phyloP scores from a whole-genome alignment of 306 rosid genomes.

The Carpinus fangiana region DNA sequence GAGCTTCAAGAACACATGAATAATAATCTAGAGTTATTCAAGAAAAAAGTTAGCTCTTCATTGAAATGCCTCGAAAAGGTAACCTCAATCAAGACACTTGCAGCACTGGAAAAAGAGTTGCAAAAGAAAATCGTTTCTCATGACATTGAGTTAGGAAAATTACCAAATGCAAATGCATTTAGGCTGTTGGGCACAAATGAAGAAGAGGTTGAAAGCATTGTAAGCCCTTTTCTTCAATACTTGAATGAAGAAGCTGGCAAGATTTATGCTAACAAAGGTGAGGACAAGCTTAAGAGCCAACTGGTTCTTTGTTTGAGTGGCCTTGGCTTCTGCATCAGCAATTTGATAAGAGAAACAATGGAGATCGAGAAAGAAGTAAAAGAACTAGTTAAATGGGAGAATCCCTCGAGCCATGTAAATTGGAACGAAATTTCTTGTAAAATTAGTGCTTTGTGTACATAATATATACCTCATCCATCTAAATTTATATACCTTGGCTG shows the following conservation, averaged over 20 bases:
- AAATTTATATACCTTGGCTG: background rate
- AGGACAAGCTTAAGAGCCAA: conserved; percentile 49
- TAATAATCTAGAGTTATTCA: conserved; percentile 44
- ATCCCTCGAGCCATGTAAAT: conserved; percentile 42
- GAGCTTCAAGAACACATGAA: conserved; percentile 35
- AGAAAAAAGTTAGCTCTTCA: conserved; percentile 37
- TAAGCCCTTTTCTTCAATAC: conserved; percentile 47
- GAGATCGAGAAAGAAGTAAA: conserved; percentile 52
- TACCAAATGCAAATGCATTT: conserved; percentile 27
- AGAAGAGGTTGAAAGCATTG: conserved; percentile 37
- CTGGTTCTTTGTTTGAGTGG: conserved; percentile 51
- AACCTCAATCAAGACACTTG: conserved; percentile 32
- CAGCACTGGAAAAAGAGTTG: conserved; percentile 33
- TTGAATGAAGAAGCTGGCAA: conserved; percentile 46
- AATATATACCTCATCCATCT: background rate
- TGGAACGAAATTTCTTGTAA: conserved; percentile 38
- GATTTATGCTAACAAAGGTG: conserved; percentile 31
- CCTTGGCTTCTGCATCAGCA: conserved; percentile 61
- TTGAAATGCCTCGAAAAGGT: conserved; percentile 37
- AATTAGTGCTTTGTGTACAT: conserved; percentile 18
- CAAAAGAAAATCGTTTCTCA: conserved; percentile 25
- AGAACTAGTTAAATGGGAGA: conserved; percentile 61
- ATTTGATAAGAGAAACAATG: conserved; percentile 54
- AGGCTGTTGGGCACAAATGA: conserved; percentile 34
- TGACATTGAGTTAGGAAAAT: conserved; percentile 49